A percentile compares a stretch with the other conserved stretches of the same genome.
Evolutionary conservation across 306 rosid genomes (phyloP).

Genomic region (Macrotyloma uniflorum): DNA sequence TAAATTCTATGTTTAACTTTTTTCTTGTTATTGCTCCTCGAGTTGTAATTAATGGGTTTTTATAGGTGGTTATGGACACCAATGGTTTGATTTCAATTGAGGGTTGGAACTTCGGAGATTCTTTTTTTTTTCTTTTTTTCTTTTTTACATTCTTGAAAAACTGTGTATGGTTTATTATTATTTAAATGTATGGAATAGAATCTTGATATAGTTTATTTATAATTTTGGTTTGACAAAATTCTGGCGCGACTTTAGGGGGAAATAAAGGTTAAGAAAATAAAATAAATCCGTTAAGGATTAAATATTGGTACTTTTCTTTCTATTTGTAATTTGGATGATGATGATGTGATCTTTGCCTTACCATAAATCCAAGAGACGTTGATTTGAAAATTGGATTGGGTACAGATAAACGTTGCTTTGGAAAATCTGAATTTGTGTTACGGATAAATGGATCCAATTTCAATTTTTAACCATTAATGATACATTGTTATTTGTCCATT

Average conservation of each 20-base stretch:
- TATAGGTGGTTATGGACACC: neutral
- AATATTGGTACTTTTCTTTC: neutral
- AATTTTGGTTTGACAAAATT: neutral
- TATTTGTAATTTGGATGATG: neutral
- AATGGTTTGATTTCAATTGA: neutral
- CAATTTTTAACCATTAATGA: too few relatives aligned
- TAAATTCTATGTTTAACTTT: neutral
- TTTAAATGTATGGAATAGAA: neutral
- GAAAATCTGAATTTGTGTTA: neutral
- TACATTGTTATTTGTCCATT: neutral
- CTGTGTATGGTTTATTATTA: neutral
- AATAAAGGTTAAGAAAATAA: slow-evolving; percentile 22
- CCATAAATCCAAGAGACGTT: slow-evolving; percentile 28
- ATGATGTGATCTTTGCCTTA: neutral
- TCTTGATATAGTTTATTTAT: slow-evolving; percentile 29
- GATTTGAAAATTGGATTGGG: slow-evolving; percentile 8
- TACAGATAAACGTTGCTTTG: neutral
- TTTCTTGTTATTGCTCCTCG: neutral
- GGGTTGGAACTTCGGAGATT: neutral
- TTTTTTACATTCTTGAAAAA: slow-evolving; percentile 16
- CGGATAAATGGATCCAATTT: neutral
- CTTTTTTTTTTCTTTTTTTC: too few relatives aligned
- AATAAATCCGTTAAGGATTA: neutral
- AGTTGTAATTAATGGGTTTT: neutral
- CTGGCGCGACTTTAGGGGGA: neutral